Base-by-base conservation (phyloP, 164 flowering plant genomes). In the Kalanchoe fedtschenkoi region DNA sequence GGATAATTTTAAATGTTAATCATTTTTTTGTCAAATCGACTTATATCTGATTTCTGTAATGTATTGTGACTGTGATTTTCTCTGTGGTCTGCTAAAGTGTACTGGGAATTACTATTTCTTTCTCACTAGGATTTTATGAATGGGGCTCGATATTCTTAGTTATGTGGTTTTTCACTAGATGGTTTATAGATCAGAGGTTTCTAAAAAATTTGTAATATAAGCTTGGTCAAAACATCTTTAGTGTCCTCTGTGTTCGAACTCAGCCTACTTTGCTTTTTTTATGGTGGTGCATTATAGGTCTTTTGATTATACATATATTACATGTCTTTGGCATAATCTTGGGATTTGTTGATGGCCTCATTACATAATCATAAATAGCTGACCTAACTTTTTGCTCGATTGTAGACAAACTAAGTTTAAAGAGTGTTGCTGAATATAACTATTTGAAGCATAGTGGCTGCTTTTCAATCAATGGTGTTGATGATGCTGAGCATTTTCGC, bases 361-460 rank as follows among this genome's bases (percentile, higher is more conserved):
- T n/a, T 34, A 24, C 6, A 61, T 58, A 46, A 5, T 38, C 38
- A 65, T 22, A 28, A 44, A 32, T 22, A 46, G 13, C 22, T 58
- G 21, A 26, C 58, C 29, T 6, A 1, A 22, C 58, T 64, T 63
- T n/a, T 22, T 22, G 67, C 39, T 72, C 64, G 29, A 60, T 41
- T 15, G 34, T 90, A 95, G 99, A 83, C 69, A 91, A 83, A 74
- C 69, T 95, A 71, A 80, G 83, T 60, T 73, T 95, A 80, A 87
- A 69, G 78, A 79, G 63, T 62, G 84, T 74, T 53, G 66, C 75
- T 51, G 96, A 91, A 55, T 95, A 85, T 59, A 95, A 91, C 33
- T 95, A 95, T 76, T 71, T 95, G 82, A 83, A 72, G 62, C 96
- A 89, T 73, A 89, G 97, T 75, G 78, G 58, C 62, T 93, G 97